Evolutionary conservation across 1,139 yeast genomes (phyloP).

Genomic region (Geotrichum carabidarum): DNA sequence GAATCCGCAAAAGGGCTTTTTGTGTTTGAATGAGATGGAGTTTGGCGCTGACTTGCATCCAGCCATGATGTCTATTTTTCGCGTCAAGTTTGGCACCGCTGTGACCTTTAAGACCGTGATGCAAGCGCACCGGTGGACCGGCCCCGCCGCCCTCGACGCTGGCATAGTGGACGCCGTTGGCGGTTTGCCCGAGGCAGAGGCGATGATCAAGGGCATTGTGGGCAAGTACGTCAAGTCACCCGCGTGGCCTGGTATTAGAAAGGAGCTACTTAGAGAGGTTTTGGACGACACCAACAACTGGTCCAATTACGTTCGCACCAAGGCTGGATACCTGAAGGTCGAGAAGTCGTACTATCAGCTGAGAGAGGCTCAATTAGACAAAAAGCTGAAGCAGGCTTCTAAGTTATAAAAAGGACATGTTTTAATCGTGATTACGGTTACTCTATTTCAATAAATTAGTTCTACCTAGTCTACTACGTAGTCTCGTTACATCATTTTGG

Average conservation of each 20-base stretch:
- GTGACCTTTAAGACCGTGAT: slow-evolving; percentile 32
- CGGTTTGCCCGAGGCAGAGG: slow-evolving; percentile 33
- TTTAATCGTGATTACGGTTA: background rate
- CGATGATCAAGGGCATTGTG: slow-evolving; percentile 28
- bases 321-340: background rate
- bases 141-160: slow-evolving; percentile 32
- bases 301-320: slow-evolving; percentile 6
- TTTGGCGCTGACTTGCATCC: slow-evolving; percentile 39
- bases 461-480: background rate
- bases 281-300: slow-evolving; percentile 25
- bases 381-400: slow-evolving; percentile 13
- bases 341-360: slow-evolving; percentile 22
- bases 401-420: slow-evolving; percentile 17
- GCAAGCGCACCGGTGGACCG: slow-evolving; percentile 36
- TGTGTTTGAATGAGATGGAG: slow-evolving; percentile 40
- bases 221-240: slow-evolving; percentile 24
- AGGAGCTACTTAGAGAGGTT: slow-evolving; percentile 33
- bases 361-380: slow-evolving; percentile 15
- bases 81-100: slow-evolving; percentile 33
- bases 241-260: slow-evolving; percentile 33
- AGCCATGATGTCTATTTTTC: slow-evolving; percentile 37
- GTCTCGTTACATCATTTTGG: background rate
- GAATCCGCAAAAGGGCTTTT: slow-evolving; percentile 38
- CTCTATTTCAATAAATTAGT: background rate
- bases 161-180: slow-evolving; percentile 37